These are phyloP conservation scores for Trifolium fragiferum DNA, from an alignment of 306 rosid genomes.

Conservation along the genomic window DNA sequence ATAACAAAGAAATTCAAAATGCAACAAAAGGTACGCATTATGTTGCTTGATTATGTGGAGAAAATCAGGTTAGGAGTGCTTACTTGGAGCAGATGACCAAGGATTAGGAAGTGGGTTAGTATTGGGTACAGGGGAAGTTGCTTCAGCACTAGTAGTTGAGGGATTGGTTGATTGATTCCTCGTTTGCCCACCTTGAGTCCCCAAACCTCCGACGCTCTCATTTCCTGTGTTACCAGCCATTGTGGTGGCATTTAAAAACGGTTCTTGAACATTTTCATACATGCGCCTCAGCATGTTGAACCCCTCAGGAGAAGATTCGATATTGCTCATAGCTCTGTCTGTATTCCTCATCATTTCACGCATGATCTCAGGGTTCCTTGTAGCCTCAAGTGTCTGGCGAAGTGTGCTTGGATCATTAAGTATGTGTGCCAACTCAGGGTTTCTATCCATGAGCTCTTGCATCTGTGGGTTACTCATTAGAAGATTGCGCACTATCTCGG, in stretches of 20 bases:
- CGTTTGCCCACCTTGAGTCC: conserved; percentile 63
- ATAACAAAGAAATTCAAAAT: not conserved
- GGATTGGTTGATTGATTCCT: conserved; percentile 59
- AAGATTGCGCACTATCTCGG: conserved; percentile 74
- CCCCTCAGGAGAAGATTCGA: conserved; percentile 90
- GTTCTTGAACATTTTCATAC: conserved; percentile 95
- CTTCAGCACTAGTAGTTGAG: conserved; percentile 63
- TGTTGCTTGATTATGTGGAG: conserved; percentile 11
- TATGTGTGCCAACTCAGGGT: conserved; percentile 83
- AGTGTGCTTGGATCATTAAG: conserved; percentile 88
- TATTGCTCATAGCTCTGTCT: conserved; percentile 93
- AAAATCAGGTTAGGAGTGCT: conserved; percentile 40
- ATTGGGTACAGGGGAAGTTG: conserved; percentile 74
- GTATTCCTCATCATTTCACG: conserved; percentile 97
- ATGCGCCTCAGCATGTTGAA: conserved; percentile 94
- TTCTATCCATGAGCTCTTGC: conserved; percentile 84
- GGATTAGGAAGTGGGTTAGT: conserved; percentile 96
- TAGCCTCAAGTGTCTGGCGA: conserved; percentile 86
- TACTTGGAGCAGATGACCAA: conserved; percentile 72
- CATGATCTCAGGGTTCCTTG: conserved; percentile 93
- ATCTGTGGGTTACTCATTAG: conserved; percentile 87
- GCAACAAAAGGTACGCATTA: not conserved
- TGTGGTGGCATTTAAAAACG: conserved; percentile 85
- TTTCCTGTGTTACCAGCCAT: conserved; percentile 73
- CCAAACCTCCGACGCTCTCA: conserved; percentile 59